Base-by-base conservation (phyloP, 371 early-diverging fungal species). In the Mortierella sp. region DNA sequence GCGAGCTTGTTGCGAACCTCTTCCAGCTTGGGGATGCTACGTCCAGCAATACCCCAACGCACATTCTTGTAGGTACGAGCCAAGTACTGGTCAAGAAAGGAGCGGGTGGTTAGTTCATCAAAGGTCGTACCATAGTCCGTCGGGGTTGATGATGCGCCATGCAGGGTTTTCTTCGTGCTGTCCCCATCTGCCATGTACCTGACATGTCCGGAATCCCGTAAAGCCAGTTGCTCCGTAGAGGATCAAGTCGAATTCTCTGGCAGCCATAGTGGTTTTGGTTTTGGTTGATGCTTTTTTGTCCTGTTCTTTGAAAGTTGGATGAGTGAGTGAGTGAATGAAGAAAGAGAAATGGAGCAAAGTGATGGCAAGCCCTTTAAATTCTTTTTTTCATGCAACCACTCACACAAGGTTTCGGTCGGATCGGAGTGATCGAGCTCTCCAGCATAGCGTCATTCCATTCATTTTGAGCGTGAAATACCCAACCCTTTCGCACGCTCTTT, bases 181-280 rank as follows among this genome's bases (percentile, higher is more conserved):
- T 29, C 34, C 9, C 9, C 0, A 25, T 17, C 6, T 17, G 19
- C 12, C 34, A 17, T 88, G 78, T 54, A 91, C 85, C 71, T 92
- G 89, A 25, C 90, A 86, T 7, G 93, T 87, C 29, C 88, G 81
- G 39, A 80, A 71, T 12, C 96, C 96, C 6, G 96, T 94, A 73
- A 93, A 96, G 13, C 96, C 93, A 17, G 91, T 90, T 22, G 93
- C 96, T 16, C 98, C 98, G 80, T 92, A 94, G 44, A 96, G 70
- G 22, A 90, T 68, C 46, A 74, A 19, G 28, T 74, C 76, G 24
- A 60, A 74, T 31, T 67, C 65, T 63, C 76, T 67, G 14, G 40
- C 41, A 22, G 41, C 17, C 67, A 67, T 73, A 52, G 16, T 22
- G 28, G 83, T 63, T 16, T 7, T 22, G 14, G 13, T 39, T 39